Base-by-base conservation (phyloP, 768 basidiomycete species). In the Lyophyllum decastes region DNA sequence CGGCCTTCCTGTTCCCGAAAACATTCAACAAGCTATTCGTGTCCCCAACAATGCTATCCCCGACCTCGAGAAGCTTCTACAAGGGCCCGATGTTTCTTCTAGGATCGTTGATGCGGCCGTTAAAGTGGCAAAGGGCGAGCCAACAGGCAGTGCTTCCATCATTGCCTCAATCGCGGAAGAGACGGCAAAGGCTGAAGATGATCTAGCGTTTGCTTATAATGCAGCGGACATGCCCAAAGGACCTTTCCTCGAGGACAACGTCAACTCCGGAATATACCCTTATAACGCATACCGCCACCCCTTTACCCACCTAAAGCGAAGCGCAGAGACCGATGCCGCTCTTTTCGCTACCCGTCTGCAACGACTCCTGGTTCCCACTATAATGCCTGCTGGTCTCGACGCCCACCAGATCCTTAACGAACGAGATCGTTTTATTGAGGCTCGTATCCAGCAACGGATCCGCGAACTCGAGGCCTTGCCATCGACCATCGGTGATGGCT, bases 311-410 rank as follows among this genome's bases (percentile, higher is more conserved):
- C 84, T 92, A 61, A 87, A 88, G 59, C 86, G 90, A 38, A 76
- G 81, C 24, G 61, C 82, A 27, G 84, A 85, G 51, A 78, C 76
- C 49, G 85, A 86, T 66, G 86, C 87, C 14, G 72, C 78, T 43
- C 73, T 86, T 55, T 87, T 85, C 63, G 84, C 87, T 0, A 89
- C 88, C 26, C 87, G 88, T 33, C 78, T 92, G 26, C 91, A 93
- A 66, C 82, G 90, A 2, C 82, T 94, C 22, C 76, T 98, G 43
- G 81, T 98, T 19, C 97, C 97, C 0, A 90, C 90, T 7, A 76
- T 98, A 60, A 92, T 93, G 85, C 96, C 97, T 0, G 75, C 82
- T 10, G 96, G 96, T 16, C 84, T 99, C 27, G 97, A 99, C 70
- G 92, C 95, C 3, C 89, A 95, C 64, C 85, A 93, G 62, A 82